Base-by-base conservation (phyloP, 2,329 filamentous ascomycete species). In the Coniella vitis region DNA sequence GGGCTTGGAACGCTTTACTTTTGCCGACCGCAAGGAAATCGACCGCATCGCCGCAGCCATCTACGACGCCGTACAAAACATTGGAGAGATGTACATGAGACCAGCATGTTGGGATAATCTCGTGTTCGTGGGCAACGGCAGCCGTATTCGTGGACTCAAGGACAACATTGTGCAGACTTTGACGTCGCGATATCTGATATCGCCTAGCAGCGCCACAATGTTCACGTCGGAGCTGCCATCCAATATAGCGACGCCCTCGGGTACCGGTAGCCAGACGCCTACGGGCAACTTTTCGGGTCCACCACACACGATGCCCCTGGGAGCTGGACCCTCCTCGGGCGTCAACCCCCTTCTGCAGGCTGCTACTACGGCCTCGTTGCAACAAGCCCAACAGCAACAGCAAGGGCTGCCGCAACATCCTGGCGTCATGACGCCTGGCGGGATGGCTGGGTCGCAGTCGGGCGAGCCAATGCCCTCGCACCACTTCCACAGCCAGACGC, bases 141-240 rank as follows among this genome's bases (percentile, higher is more conserved):
- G 73, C 34, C 76, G 76, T 40, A 73, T 81, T 41, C 72, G 73
- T 71, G 90, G 93, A 4, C 91, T 98, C 65, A 90, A 87, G 57
- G 90, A 96, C 59, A 88, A 91, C 57, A 82, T 98, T 41, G 65
- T 97, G 34, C 78, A 86, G 58, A 90, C 83, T 0, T 78, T 98
- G 32, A 79, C 79, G 34, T 78, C 84, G 42, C 90, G 90, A 56
- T 93, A 95, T 65, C 78, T 96, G 47, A 83, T 98, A 57, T 95
- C 90, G 2, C 93, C 93, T 0, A 90, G 86, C 22, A 91, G 89
- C 1, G 90, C 89, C 44, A 96, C 90, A 37, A 97, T 97, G 61
- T 97, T 97, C 74, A 95, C 90, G 32, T 95, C 90, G 19, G 93
- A 98, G 67, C 82, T 97, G 34, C 93, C 93, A 7, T 96, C 90